These are phyloP conservation scores for Gonium pectorale DNA, from an alignment of 139 green algal species.

Conservation along the genomic window DNA sequence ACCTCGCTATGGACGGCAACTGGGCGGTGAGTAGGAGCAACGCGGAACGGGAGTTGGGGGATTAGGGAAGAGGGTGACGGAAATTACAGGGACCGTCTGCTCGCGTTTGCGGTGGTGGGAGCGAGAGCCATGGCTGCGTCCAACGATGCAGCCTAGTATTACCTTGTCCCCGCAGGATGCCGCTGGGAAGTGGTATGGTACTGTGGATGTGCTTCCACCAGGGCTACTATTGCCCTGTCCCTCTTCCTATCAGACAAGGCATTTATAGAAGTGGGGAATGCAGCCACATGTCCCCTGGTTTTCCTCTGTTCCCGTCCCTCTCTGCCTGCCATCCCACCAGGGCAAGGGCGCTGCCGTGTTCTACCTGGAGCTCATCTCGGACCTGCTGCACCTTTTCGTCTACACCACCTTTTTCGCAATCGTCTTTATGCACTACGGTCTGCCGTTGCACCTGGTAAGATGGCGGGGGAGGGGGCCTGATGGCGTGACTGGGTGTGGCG, in stretches of 20 bases:
- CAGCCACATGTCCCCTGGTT: too few relatives aligned
- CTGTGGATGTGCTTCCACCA: too few relatives aligned
- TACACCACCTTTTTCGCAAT: conserved; percentile 98
- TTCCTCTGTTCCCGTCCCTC: too few relatives aligned
- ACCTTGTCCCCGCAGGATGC: too few relatives aligned
- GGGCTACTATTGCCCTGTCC: too few relatives aligned
- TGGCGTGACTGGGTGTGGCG: neutral
- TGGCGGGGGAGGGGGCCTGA: neutral
- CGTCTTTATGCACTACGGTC: conserved; percentile 95
- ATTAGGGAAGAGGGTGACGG: too few relatives aligned
- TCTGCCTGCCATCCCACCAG: neutral
- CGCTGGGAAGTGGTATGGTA: too few relatives aligned
- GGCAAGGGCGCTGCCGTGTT: conserved; percentile 87
- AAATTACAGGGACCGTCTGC: neutral
- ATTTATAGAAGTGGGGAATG: too few relatives aligned
- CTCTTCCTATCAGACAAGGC: too few relatives aligned
- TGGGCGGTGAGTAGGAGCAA: conserved; percentile 63
- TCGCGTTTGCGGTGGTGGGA: neutral
- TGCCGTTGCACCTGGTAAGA: conserved; percentile 95
- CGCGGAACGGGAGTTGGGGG: neutral
- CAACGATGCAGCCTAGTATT: too few relatives aligned
- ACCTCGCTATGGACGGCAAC: conserved; percentile 86
- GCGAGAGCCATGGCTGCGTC: too few relatives aligned
- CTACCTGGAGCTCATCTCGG: conserved; percentile 97
- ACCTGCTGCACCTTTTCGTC: conserved; percentile 97